Percentiles rank a stretch among this genome's conserved stretches.
Evolutionary conservation across 164 flowering plant species (phyloP).

Genomic region (Houttuynia cordata): DNA sequence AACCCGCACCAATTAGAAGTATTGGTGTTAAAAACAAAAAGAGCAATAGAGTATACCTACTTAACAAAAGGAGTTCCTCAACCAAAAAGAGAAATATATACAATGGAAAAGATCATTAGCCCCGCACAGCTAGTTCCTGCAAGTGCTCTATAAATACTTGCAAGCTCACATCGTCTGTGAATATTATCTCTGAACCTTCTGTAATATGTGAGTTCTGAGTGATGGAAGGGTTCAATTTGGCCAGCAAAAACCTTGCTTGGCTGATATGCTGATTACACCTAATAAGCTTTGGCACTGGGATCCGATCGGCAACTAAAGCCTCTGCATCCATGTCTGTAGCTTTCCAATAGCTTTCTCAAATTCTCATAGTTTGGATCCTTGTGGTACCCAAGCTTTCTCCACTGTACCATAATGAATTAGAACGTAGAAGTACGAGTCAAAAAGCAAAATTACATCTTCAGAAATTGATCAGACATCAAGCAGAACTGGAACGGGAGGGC

Average conservation of each 20-base stretch:
- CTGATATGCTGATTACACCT: slow-evolving; percentile 85
- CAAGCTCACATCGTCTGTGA: slow-evolving; percentile 87
- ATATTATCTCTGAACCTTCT: slow-evolving; percentile 51
- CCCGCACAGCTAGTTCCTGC: slow-evolving; percentile 76
- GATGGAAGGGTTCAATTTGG: slow-evolving; percentile 84
- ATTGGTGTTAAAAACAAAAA: no score
- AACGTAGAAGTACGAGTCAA: slow-evolving; percentile 79
- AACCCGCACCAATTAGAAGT: background rate
- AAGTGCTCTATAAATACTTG: slow-evolving; percentile 75
- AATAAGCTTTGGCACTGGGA: slow-evolving; percentile 71
- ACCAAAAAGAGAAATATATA: background rate
- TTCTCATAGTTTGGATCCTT: slow-evolving; percentile 67
- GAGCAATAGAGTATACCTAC: background rate
- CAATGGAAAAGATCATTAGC: slow-evolving; percentile 16
- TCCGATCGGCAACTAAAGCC: slow-evolving; percentile 51
- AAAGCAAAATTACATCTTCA: slow-evolving; percentile 69
- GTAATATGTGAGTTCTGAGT: slow-evolving; percentile 50
- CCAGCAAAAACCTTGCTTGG: slow-evolving; percentile 89
- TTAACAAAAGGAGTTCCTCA: no score
- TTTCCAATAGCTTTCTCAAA: slow-evolving; percentile 65
- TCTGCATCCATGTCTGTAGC: slow-evolving; percentile 76
- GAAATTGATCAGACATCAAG: slow-evolving; percentile 71
- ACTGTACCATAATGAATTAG: slow-evolving; percentile 81
- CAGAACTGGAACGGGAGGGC: slow-evolving; percentile 79
- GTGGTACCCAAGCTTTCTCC: slow-evolving; percentile 75